Evolutionary conservation across 1,139 yeast genomes (phyloP).

Genomic region (Candida sp.): DNA sequence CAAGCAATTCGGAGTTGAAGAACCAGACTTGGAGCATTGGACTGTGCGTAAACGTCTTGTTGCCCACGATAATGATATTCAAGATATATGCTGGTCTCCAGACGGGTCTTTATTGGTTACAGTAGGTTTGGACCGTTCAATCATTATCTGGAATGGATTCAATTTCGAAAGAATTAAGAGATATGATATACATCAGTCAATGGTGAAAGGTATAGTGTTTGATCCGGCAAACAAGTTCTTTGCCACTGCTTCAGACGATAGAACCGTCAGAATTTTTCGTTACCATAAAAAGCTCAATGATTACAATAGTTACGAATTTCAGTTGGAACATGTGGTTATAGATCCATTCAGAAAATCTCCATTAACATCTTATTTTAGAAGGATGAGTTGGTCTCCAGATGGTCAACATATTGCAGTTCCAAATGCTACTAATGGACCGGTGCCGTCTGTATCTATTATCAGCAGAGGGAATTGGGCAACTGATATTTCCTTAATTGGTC

Average conservation of each 20-base stretch:
- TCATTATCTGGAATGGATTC: conserved; percentile 89
- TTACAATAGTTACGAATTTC: conserved; percentile 70
- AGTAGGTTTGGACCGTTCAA: conserved; percentile 89
- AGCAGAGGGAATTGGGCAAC: conserved; percentile 94
- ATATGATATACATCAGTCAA: conserved; percentile 90
- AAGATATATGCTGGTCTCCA: conserved; percentile 98
- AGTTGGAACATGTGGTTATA: conserved; percentile 77
- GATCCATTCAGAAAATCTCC: conserved; percentile 91
- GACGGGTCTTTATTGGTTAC: conserved; percentile 87
- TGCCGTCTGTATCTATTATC: conserved; percentile 82
- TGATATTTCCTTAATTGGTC: conserved; percentile 87
- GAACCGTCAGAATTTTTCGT: conserved; percentile 83
- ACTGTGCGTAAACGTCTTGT: conserved; percentile 85
- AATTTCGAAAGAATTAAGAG: conserved; percentile 89
- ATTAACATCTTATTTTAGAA: conserved; percentile 83
- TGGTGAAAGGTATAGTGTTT: conserved; percentile 94
- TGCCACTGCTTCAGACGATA: conserved; percentile 95
- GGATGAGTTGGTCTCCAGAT: conserved; percentile 98
- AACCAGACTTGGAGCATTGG: conserved; percentile 84
- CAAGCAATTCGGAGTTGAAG: conserved; percentile 47
- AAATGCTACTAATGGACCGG: conserved; percentile 96
- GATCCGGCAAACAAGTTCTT: conserved; percentile 98
- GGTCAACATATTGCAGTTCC: conserved; percentile 97
- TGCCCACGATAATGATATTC: conserved; percentile 97
- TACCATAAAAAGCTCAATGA: conserved; percentile 68